Evolutionary conservation across 805 yeast genomes (phyloP), one percentile per base, ranked within the genome.

Genomic region (Blastobotrys mokoenaii): DNA sequence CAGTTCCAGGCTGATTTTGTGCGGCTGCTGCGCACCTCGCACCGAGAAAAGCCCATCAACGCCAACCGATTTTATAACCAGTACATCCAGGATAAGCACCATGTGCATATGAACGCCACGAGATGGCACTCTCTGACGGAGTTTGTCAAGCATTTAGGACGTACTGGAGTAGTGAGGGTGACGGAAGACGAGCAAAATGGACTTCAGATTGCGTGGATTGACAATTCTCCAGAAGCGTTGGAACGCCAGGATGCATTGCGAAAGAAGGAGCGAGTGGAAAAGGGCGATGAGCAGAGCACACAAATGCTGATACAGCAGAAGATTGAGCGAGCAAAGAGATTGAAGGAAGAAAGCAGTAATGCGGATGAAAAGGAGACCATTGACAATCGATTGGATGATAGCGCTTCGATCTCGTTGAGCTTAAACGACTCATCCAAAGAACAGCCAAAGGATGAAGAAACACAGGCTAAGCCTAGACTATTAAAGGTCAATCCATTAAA

Each of bases 51-150:
- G 61, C 66, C 68, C 47, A 73, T 89, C 38, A 80, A 80, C 46
- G 90, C 88, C 2, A 93, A 93, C 65, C 74, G 79, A 58, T 87
- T 86, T 57, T 93, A 93, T 66, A 95, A 89, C 58, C 96, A 89
- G 59, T 82, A 82, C 58, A 90, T 93, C 46, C 73, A 75, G 48
- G 85, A 90, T 60, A 77, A 77, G 56, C 77, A 84, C 46, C 97
- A 93, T 62, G 68, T 88, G 9, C 98, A 90, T 62, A 77, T 93
- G 82, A 88, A 87, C 55, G 80, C 97, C 1, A 93, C 98, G 0
- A 71, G 71, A 47, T 93, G 94, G 86, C 62, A 72, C 2, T 74
- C 83, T 1, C 64, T 93, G 40, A 74, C 87, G 0, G 73, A 76
- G 35, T 86, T 90, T 58, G 71, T 86, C 16, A 72, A 75, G 47